Conservation (phyloP, 331 rosid genomes). For the Acacia concinna region DNA sequence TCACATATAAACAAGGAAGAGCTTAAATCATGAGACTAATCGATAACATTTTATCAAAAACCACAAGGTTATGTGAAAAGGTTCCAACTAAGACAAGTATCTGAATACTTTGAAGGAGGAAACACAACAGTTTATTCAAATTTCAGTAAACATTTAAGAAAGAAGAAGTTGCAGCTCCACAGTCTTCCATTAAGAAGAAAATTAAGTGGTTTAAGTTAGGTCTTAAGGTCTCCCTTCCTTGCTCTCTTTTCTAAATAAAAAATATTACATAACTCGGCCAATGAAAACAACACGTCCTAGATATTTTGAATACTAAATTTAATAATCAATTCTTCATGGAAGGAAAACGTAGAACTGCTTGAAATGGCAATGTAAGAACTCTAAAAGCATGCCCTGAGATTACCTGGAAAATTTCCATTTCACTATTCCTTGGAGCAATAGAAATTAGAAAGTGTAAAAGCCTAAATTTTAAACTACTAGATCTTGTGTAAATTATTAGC, state of each 20-base stretch:
- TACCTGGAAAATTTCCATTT: not conserved
- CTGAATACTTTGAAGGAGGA: not conserved
- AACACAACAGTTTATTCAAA: not conserved
- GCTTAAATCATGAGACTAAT: not conserved
- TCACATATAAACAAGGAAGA: slow-evolving; percentile 7
- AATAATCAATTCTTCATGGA: not conserved
- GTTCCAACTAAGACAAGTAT: not conserved
- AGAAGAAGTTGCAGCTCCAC: not conserved
- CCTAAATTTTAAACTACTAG: not conserved
- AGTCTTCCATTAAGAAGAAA: not conserved
- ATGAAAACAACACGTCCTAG: not conserved
- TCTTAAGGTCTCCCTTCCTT: not conserved
- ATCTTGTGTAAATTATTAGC: not conserved
- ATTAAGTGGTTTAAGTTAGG: not conserved
- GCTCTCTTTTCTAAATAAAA: not conserved
- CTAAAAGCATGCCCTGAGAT: not conserved
- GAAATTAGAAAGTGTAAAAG: not conserved
- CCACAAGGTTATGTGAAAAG: not conserved
- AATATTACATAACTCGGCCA: not conserved
- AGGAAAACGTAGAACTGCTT: not conserved
- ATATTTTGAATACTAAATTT: not conserved
- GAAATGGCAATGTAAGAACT: not conserved
- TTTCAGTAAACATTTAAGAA: not conserved
- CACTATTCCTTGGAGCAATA: not conserved
- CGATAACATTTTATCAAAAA: not conserved